Base-by-base conservation (phyloP, 192 early-diverging fungal genomes). In the Coemansia sp. region DNA sequence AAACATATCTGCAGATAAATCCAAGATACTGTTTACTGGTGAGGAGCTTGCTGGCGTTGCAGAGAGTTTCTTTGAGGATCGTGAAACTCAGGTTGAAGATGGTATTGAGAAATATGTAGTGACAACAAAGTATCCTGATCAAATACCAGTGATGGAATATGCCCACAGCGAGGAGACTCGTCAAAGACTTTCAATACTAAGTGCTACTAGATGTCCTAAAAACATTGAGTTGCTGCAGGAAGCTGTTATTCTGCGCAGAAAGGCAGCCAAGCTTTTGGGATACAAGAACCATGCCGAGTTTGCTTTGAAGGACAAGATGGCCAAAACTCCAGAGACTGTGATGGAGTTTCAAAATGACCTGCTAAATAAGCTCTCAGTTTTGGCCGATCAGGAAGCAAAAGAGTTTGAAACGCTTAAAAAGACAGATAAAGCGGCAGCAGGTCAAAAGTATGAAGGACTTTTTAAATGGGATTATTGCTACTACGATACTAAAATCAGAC, bases 231-330 rank as follows among this genome's bases (percentile, higher is more conserved):
- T 88, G 38, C 61, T 89, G 4, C 80, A 86, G 49, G 77, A 86
- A 17, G 78, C 86, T 34, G 61, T 84, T 31, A 30, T 63, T n/a
- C 54, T 84, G 34, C 84, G 85, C 42, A 67, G 65, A 8, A 40
- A 85, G 32, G 67, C 67, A 12, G 79, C 85, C 7, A 59, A 73
- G 45, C 60, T 92, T 22, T 64, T 92, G 8, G 92, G 90, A 7
- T 92, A 87, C 71, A 64, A 66, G 40, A 80, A 69, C 25, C 87
- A 93, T 66, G 88, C 89, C 5, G 79, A 75, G 11, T 90, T 82
- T 63, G 76, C 83, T 4, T 78, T 92, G 25, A 86, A 90, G 56
- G 72, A 84, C 22, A 85, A 85, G 30, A 93, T 94, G 91, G 91
- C 90, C 42, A 92, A 93, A 69, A 82, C 75, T 1, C 84, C 87